phyloP scores from a whole-genome alignment of 257 asterid genomes.

The Cinchona pubescens region DNA sequence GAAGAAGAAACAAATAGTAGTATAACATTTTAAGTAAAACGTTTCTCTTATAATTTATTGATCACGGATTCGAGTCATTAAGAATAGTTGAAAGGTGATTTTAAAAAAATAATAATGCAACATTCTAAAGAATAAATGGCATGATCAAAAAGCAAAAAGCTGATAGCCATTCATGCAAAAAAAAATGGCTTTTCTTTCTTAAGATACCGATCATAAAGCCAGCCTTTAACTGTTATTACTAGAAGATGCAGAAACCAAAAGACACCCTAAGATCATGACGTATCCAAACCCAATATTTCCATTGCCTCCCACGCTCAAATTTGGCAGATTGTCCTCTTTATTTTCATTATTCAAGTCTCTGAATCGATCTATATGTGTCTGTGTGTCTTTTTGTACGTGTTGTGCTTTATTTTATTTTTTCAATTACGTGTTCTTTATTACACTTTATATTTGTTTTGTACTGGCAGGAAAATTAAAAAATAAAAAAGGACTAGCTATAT shows the following conservation, averaged over 20 bases:
- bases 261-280: slow-evolving; percentile 17
- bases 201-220: no score
- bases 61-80: no score
- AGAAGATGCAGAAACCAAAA: slow-evolving; percentile 16
- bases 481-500: background rate
- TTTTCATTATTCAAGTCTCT: slow-evolving; percentile 1
- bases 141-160: background rate
- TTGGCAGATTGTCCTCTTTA: slow-evolving; percentile 10
- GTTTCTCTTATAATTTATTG: no score
- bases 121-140: background rate
- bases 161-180: slow-evolving; percentile 2
- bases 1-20: background rate
- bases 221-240: slow-evolving; percentile 10
- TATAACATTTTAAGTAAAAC: no score
- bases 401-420: no score
- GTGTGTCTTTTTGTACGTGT: background rate
- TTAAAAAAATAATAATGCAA: background rate
- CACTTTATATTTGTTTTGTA: no score
- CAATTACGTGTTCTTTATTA: background rate
- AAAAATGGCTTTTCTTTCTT: background rate
- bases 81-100: no score
- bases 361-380: background rate
- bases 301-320: slow-evolving; percentile 18
- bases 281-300: slow-evolving; percentile 1
- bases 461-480: background rate